phyloP scores from a whole-genome alignment of 163 green algal species.

The Scenedesmus sp. region DNA sequence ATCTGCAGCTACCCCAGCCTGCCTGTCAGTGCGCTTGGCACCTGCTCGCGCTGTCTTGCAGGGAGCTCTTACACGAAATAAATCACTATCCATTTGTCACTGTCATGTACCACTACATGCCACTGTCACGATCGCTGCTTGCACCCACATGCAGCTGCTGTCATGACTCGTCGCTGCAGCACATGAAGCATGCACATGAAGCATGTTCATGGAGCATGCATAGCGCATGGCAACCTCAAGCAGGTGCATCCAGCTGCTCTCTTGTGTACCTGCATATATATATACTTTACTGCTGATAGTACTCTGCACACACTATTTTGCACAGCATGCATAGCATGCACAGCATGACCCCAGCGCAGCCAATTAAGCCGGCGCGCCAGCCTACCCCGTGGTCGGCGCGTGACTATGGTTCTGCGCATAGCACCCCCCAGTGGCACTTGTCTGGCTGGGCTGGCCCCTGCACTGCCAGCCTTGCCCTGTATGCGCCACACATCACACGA shows the following conservation, averaged over 20 bases:
- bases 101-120: neutral
- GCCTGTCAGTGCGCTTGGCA: neutral
- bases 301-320: neutral
- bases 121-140: no score
- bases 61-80: neutral
- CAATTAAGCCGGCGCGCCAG: constrained; percentile 55
- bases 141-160: no score
- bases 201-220: no score
- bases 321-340: neutral
- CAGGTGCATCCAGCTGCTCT: no score
- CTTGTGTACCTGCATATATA: no score
- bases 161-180: no score
- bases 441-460: constrained; percentile 32
- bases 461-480: constrained; percentile 34
- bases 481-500: constrained; percentile 15
- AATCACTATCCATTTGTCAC: neutral
- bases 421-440: constrained; percentile 20
- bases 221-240: no score
- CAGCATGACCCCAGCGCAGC: constrained; percentile 4
- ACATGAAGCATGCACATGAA: no score
- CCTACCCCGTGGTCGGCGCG: constrained; percentile 42
- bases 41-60: neutral
- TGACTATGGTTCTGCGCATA: constrained; percentile 48
- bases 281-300: no score
- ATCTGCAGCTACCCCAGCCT: no score